phyloP scores from a whole-genome alignment of 192 early-diverging fungal species.

The Radiomyces spectabilis region DNA sequence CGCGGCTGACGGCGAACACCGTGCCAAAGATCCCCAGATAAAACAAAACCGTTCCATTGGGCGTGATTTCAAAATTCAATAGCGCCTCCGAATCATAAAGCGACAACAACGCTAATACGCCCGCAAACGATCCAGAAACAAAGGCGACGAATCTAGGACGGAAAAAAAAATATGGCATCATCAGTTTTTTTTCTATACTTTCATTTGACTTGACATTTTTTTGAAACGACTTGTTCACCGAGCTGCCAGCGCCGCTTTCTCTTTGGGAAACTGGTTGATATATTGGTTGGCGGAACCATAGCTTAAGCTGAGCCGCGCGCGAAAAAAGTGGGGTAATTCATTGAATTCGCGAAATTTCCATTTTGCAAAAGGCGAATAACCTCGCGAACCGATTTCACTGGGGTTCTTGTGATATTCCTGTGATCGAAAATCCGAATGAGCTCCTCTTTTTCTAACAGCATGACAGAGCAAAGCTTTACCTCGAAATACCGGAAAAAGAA shows the following conservation, averaged over 20 bases:
- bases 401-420: slow-evolving; percentile 80
- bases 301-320: slow-evolving; percentile 64
- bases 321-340: slow-evolving; percentile 89
- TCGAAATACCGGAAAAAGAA: slow-evolving; percentile 94
- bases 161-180: neutral
- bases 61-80: slow-evolving; percentile 87
- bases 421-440: neutral
- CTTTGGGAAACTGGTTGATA: slow-evolving; percentile 85
- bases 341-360: slow-evolving; percentile 98
- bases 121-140: slow-evolving; percentile 82
- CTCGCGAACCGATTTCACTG: slow-evolving; percentile 65
- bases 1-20: slow-evolving; percentile 70
- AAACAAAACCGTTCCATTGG: slow-evolving; percentile 83
- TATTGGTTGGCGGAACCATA: slow-evolving; percentile 75
- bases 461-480: slow-evolving; percentile 37
- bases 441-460: neutral
- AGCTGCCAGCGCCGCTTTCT: slow-evolving; percentile 67
- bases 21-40: slow-evolving; percentile 89
- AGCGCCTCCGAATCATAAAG: slow-evolving; percentile 83
- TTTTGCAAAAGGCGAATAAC: slow-evolving; percentile 77
- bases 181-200: neutral
- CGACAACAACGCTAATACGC: slow-evolving; percentile 74
- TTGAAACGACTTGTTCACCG: slow-evolving; percentile 30
- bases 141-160: slow-evolving; percentile 75
- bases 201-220: neutral